Evolutionary conservation across 257 asterid genomes (phyloP).

Genomic region (Scutellaria minor): DNA sequence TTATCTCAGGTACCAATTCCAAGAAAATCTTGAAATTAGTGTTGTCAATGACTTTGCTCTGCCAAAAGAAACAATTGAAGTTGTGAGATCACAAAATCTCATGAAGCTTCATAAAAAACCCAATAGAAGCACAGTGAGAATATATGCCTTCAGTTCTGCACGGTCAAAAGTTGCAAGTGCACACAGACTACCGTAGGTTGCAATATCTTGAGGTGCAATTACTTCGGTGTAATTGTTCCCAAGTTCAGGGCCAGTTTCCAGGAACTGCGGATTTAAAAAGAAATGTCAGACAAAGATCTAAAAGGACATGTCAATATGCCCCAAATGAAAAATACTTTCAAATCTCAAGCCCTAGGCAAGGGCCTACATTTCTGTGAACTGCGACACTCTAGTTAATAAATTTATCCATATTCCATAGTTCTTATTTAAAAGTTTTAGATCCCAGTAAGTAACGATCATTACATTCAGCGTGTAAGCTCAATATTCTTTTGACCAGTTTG

Average conservation of each 20-base stretch:
- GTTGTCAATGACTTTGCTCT: slow-evolving; percentile 98
- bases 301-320: slow-evolving; percentile 17
- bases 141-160: slow-evolving; percentile 79
- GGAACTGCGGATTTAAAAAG: slow-evolving; percentile 61
- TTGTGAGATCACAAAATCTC: slow-evolving; percentile 20
- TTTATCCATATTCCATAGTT: neutral
- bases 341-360: neutral
- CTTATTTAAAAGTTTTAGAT: neutral
- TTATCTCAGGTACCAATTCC: slow-evolving; percentile 92
- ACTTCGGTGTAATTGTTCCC: slow-evolving; percentile 83
- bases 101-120: neutral
- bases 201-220: slow-evolving; percentile 95
- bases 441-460: neutral
- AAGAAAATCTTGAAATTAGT: slow-evolving; percentile 80
- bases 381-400: neutral
- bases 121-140: slow-evolving; percentile 2
- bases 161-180: slow-evolving; percentile 99
- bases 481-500: neutral
- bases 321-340: neutral
- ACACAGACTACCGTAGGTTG: slow-evolving; percentile 97
- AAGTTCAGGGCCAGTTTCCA: slow-evolving; percentile 85
- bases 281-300: slow-evolving; percentile 15
- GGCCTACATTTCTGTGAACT: slow-evolving; percentile 3
- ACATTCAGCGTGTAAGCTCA: neutral
- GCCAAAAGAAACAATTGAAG: slow-evolving; percentile 36